Percentiles rank a stretch among this genome's conserved stretches.
phyloP scores from a whole-genome alignment of 108 stramenopile genomes.

The Cyclostephanos tholiformis region DNA sequence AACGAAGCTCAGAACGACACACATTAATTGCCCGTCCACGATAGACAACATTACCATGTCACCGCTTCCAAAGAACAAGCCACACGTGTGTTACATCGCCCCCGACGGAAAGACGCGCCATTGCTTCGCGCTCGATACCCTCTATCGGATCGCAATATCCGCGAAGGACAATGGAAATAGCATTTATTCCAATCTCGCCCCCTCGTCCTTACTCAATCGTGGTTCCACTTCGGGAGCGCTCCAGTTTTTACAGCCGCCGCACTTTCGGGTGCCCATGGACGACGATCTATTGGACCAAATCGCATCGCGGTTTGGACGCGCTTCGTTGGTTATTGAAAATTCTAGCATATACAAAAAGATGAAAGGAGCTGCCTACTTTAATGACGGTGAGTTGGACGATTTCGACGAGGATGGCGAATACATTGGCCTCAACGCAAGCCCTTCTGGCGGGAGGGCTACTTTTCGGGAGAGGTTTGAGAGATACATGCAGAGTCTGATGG shows the following conservation, averaged over 20 bases:
- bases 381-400: constrained; percentile 39
- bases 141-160: constrained; percentile 69
- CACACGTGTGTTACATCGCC: constrained; percentile 74
- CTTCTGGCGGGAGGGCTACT: constrained; percentile 8
- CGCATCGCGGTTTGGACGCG: constrained; percentile 72
- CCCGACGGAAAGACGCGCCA: constrained; percentile 66
- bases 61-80: constrained; percentile 46
- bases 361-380: neutral
- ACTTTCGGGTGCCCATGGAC: constrained; percentile 78
- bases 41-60: constrained; percentile 73
- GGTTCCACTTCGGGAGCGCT: constrained; percentile 1
- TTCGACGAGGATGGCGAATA: constrained; percentile 45
- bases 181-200: constrained; percentile 1
- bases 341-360: constrained; percentile 61
- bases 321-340: constrained; percentile 62
- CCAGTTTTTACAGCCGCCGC: constrained; percentile 80
- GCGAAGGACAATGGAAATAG: constrained; percentile 29
- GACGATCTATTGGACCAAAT: constrained; percentile 85
- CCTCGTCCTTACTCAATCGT: neutral
- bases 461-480: constrained; percentile 58
- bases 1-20: constrained; percentile 42
- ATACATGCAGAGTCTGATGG: constrained; percentile 67
- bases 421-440: constrained; percentile 8
- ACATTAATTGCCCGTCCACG: constrained; percentile 54
- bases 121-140: constrained; percentile 83